A percentile compares a stretch with the other conserved stretches of the same genome.
Conservation (phyloP, 2,329 filamentous ascomycete species). For the Lasiodiplodia sp. region DNA sequence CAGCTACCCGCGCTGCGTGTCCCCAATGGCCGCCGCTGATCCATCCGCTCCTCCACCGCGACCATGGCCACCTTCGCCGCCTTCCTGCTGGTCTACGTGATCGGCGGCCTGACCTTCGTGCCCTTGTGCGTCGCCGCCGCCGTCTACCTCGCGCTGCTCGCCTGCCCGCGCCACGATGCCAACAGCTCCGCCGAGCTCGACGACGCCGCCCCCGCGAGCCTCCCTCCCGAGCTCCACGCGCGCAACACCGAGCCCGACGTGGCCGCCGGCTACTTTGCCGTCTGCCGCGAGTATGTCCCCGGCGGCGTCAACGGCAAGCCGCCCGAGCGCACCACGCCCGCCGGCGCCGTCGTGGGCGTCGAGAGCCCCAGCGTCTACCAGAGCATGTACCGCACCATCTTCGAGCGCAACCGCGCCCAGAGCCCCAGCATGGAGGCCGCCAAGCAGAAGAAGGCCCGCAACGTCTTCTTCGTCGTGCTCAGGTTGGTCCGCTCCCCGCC, state of each 20-base stretch:
- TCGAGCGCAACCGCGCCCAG: constrained; percentile 74
- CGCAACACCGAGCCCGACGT: constrained; percentile 73
- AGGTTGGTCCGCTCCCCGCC: constrained; percentile 62
- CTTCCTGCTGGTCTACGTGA: constrained; percentile 78
- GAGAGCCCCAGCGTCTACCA: constrained; percentile 96
- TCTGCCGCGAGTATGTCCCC: constrained; percentile 89
- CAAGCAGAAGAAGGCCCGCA: constrained; percentile 68
- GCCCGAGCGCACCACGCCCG: constrained; percentile 82
- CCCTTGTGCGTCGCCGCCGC: constrained; percentile 71
- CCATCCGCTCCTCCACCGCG: constrained; percentile 14
- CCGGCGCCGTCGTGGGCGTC: constrained; percentile 77
- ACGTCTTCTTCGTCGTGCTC: constrained; percentile 91
- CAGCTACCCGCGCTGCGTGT: constrained; percentile 18
- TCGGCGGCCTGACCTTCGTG: constrained; percentile 88
- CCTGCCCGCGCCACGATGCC: constrained; percentile 65
- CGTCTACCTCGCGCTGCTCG: constrained; percentile 72
- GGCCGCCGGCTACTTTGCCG: constrained; percentile 92
- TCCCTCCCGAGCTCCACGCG: constrained; percentile 69
- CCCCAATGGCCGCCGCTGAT: constrained; percentile 26
- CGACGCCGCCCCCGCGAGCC: constrained; percentile 43
- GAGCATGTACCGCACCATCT: constrained; percentile 96
- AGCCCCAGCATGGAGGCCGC: constrained; percentile 60
- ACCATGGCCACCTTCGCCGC: constrained; percentile 49
- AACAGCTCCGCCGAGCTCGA: constrained; percentile 62
- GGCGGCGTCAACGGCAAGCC: constrained; percentile 93